Evolutionary conservation across 2,329 filamentous ascomycete species (phyloP), one percentile per base, ranked within the genome.

Genomic region (Aureobasidium vineae): DNA sequence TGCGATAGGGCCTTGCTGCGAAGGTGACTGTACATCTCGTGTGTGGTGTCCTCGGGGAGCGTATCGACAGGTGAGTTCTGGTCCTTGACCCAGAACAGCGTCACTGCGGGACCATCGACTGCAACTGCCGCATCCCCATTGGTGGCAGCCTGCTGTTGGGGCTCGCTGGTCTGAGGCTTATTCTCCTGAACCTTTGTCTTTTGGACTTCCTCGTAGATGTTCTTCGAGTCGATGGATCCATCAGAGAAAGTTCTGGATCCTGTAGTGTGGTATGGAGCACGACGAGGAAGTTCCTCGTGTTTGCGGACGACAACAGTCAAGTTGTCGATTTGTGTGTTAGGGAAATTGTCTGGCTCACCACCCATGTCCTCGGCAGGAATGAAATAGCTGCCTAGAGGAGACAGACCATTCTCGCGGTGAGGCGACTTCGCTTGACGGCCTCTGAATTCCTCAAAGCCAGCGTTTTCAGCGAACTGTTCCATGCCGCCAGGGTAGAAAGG

Each of bases 211-310:
- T 81, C 78, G 72, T 79, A 77, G 73, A 83, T 80, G 71, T 77
- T 79, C 74, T 77, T 80, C 72, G 79, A 80, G 76, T 87, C 81
- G 75, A 86, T 81, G 59, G 80, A 84, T 69, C 82, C 80, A 74
- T 85, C 84, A 69, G 83, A 84, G 75, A 84, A 84, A 23, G 81
- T 84, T 74, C 81, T 78, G 23, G 78, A 77, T 28, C 77, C 76
- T 45, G 77, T 70, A 61, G 73, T 77, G 70, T 79, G 79, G 70
- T 76, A 78, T 36, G 76, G 74, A 72, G 68, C 73, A 53, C 65
- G 63, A 40, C 63, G 54, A 40, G 53, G 56, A 23, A 67, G 57
- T 23, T 60, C 65, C 45, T 71, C 71, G 68, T 73, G 70, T 73
- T 72, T 79, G 70, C 77, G 81, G 65, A 86, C 81, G 68, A 87